Conservation (phyloP, 2,329 filamentous ascomycete genomes). For the Penicillium palitans region DNA sequence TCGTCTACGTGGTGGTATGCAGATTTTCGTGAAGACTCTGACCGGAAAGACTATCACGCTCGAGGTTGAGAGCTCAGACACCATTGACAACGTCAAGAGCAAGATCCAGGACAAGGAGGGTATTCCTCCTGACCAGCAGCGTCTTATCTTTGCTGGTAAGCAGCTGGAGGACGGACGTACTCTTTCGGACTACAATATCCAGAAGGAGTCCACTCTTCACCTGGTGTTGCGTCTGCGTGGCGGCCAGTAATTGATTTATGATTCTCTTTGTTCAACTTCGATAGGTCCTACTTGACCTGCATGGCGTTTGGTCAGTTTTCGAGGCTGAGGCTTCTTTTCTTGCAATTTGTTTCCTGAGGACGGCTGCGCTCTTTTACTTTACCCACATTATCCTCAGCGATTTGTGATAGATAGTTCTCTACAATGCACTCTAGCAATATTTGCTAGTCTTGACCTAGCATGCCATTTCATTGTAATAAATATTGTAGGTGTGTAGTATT, state of each 20-base stretch:
- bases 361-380: conserved; percentile 27
- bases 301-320: conserved; percentile 42
- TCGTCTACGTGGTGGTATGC: conserved; percentile 78
- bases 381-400: conserved; percentile 6
- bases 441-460: not conserved
- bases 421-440: conserved; percentile 5
- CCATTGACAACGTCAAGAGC: conserved; percentile 69
- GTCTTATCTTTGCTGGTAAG: conserved; percentile 70
- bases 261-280: conserved; percentile 27
- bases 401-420: conserved; percentile 12
- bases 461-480: not conserved
- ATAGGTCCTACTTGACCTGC: conserved; percentile 34
- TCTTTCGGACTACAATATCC: conserved; percentile 56
- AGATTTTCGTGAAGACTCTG: conserved; percentile 82
- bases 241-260: conserved; percentile 41
- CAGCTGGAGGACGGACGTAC: conserved; percentile 57
- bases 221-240: conserved; percentile 53
- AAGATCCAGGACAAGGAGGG: conserved; percentile 84
- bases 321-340: conserved; percentile 28
- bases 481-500: not conserved
- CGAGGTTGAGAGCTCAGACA: conserved; percentile 67
- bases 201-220: conserved; percentile 65
- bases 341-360: conserved; percentile 20
- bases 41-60: conserved; percentile 72
- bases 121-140: conserved; percentile 69